These are phyloP conservation scores for Tubosaeta sp. DNA, from an alignment of 768 basidiomycete species.

Conservation along the genomic window DNA sequence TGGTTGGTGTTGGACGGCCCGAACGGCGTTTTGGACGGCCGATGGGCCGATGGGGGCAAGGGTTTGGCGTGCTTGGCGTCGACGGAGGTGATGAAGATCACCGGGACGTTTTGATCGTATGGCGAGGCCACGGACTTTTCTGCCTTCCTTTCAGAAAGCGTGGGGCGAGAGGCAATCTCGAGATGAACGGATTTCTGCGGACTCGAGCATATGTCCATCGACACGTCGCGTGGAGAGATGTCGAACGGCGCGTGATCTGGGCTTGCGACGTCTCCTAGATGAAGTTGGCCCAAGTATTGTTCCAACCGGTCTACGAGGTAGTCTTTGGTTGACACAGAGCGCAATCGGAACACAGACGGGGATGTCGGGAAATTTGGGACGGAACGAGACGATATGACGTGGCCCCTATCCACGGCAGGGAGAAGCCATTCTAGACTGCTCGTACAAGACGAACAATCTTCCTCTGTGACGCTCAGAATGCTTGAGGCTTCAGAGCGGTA, in stretches of 20 bases:
- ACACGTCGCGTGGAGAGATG: neutral
- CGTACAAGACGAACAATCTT: slow-evolving; percentile 13
- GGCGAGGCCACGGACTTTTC: neutral
- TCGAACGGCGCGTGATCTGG: neutral
- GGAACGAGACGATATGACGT: neutral
- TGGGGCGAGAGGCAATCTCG: neutral
- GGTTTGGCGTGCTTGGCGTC: slow-evolving; percentile 22
- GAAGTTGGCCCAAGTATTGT: slow-evolving; percentile 16
- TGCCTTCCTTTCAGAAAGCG: neutral
- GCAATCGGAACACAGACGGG: slow-evolving; percentile 19
- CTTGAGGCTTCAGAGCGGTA: slow-evolving; percentile 4
- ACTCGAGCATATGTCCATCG: slow-evolving; percentile 2
- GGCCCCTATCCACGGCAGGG: neutral
- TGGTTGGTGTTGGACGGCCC: slow-evolving; percentile 10
- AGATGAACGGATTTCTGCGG: neutral
- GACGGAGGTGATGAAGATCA: slow-evolving; percentile 24
- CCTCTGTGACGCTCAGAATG: slow-evolving; percentile 8
- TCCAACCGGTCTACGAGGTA: slow-evolving; percentile 21
- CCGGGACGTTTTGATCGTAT: slow-evolving; percentile 11
- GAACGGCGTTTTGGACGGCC: slow-evolving; percentile 12
- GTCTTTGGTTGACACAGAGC: slow-evolving; percentile 13
- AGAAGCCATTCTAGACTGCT: neutral
- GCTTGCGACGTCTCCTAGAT: slow-evolving; percentile 11
- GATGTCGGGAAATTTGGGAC: slow-evolving; percentile 10
- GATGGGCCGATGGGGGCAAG: slow-evolving; percentile 11